Evolutionary conservation across 2,329 filamentous ascomycete species (phyloP).

Genomic region (Xylaria sp.): DNA sequence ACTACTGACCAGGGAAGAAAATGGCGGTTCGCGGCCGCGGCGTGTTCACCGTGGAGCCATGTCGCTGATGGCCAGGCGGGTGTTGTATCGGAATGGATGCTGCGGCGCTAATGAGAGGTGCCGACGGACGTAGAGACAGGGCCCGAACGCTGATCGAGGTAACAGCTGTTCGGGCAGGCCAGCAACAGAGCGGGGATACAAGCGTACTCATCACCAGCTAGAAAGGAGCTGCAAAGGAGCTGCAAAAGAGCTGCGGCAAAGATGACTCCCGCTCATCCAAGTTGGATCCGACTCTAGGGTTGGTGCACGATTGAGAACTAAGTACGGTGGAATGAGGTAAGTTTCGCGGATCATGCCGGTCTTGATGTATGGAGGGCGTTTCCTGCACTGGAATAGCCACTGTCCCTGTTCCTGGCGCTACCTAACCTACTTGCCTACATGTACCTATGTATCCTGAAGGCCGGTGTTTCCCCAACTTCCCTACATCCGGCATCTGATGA

Average conservation of each 20-base stretch:
- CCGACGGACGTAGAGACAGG: slow-evolving; percentile 22
- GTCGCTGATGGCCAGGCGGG: slow-evolving; percentile 34
- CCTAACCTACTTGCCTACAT: neutral
- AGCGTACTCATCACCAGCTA: slow-evolving; percentile 49
- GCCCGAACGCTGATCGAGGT: slow-evolving; percentile 32
- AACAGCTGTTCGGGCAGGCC: slow-evolving; percentile 39
- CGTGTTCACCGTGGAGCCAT: slow-evolving; percentile 49
- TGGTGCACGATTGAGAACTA: neutral
- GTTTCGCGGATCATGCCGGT: slow-evolving; percentile 9
- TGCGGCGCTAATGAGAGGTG: slow-evolving; percentile 17
- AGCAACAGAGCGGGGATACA: slow-evolving; percentile 42
- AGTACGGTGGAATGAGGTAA: slow-evolving; percentile 1
- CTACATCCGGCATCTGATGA: slow-evolving; percentile 29
- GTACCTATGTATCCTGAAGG: neutral
- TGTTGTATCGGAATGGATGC: slow-evolving; percentile 38
- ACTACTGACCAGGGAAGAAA: slow-evolving; percentile 66
- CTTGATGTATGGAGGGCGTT: slow-evolving; percentile 9
- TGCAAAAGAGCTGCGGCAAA: slow-evolving; percentile 43
- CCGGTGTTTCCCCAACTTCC: slow-evolving; percentile 38
- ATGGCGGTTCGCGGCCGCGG: slow-evolving; percentile 64
- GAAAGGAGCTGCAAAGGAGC: slow-evolving; percentile 39
- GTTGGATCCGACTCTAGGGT: slow-evolving; percentile 3
- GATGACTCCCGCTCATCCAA: slow-evolving; percentile 42
- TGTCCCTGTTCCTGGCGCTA: slow-evolving; percentile 8
- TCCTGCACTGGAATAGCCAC: slow-evolving; percentile 7